Percentiles rank a stretch among this genome's conserved stretches.
Conservation (phyloP, 768 basidiomycete species). For the Panaeolus cyanescens region DNA sequence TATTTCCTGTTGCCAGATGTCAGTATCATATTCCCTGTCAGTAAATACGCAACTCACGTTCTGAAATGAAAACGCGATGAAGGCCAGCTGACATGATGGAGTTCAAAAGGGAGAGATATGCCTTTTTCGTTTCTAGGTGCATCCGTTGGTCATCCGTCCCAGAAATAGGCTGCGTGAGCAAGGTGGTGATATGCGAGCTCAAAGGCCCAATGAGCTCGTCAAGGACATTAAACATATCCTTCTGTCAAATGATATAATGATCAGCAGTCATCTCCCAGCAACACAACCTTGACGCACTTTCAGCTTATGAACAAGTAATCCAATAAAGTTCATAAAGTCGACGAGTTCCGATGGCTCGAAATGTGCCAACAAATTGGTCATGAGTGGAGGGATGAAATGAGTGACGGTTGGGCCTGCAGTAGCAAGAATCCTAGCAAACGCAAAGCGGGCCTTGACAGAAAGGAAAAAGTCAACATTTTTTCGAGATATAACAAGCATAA, state of each 20-base stretch:
- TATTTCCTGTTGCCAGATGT: conserved; percentile 32
- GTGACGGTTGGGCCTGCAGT: conserved; percentile 87
- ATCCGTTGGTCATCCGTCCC: conserved; percentile 87
- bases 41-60: conserved; percentile 53
- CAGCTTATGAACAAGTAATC: conserved; percentile 86
- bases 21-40: background rate
- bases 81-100: conserved; percentile 81
- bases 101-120: conserved; percentile 83
- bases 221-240: conserved; percentile 83
- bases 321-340: conserved; percentile 96
- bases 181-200: conserved; percentile 74
- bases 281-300: conserved; percentile 54
- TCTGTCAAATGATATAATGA: conserved; percentile 41
- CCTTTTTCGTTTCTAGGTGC: conserved; percentile 82
- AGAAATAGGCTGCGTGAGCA: conserved; percentile 78
- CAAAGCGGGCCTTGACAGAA: conserved; percentile 73
- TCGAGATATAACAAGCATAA: background rate
- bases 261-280: conserved; percentile 3
- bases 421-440: conserved; percentile 90
- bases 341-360: conserved; percentile 91
- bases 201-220: conserved; percentile 90
- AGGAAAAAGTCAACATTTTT: background rate
- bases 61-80: conserved; percentile 83
- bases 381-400: conserved; percentile 84
- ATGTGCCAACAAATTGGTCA: conserved; percentile 87